Conservation (phyloP, 768 basidiomycete genomes). For the Suillus luteus region DNA sequence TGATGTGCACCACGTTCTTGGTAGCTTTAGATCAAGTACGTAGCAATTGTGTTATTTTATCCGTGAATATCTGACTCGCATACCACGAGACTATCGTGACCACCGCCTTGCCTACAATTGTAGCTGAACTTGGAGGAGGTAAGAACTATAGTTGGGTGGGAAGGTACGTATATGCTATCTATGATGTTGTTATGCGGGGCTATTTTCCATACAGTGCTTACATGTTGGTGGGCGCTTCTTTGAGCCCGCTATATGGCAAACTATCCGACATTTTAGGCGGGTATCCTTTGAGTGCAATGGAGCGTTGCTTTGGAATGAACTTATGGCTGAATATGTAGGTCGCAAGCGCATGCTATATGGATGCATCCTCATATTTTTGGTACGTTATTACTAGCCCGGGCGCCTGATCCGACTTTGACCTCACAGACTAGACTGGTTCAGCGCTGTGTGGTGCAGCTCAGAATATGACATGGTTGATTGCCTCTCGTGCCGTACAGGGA, state of each 20-base stretch:
- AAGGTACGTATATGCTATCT: constrained; percentile 29
- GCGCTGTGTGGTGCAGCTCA: constrained; percentile 47
- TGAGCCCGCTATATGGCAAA: constrained; percentile 52
- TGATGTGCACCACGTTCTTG: constrained; percentile 46
- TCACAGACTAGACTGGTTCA: constrained; percentile 34
- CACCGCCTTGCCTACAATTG: constrained; percentile 53
- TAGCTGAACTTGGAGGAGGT: constrained; percentile 44
- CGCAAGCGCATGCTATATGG: constrained; percentile 41
- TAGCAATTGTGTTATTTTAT: constrained; percentile 1
- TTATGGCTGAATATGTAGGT: constrained; percentile 22
- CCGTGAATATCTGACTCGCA: too few species aligned
- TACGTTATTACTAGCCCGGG: constrained; percentile 16
- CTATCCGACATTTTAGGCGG: constrained; percentile 42
- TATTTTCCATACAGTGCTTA: constrained; percentile 39
- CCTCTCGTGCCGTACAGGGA: constrained; percentile 44
- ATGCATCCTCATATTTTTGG: constrained; percentile 40
- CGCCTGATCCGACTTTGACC: background rate
- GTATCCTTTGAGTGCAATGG: constrained; percentile 6
- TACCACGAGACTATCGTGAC: constrained; percentile 43
- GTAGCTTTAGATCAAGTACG: constrained; percentile 51
- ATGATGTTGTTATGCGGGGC: too few species aligned
- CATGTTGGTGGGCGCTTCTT: constrained; percentile 44
- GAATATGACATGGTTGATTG: constrained; percentile 44
- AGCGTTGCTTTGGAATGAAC: background rate
- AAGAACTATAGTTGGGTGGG: constrained; percentile 53